These are phyloP conservation scores for Crithidia bombi DNA, from an alignment of 208 protist genomes.

Conservation along the genomic window DNA sequence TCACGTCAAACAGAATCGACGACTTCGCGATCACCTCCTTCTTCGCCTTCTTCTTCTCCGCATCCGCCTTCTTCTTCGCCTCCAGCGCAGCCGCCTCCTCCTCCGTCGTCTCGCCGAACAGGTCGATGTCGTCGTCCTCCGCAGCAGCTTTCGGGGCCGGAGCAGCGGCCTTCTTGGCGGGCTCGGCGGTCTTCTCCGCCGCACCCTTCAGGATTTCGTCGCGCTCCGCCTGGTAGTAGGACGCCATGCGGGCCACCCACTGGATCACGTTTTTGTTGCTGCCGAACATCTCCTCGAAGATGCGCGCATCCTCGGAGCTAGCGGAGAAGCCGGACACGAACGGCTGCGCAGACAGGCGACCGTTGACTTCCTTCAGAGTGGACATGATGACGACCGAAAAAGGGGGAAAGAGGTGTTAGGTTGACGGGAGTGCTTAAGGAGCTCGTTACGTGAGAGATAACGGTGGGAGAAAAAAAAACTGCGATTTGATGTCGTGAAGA, in stretches of 20 bases:
- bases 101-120: slow-evolving; percentile 89
- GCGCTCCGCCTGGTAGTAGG: slow-evolving; percentile 91
- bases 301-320: slow-evolving; percentile 83
- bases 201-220: slow-evolving; percentile 52
- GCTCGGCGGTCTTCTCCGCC: slow-evolving; percentile 34
- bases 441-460: too few relatives aligned
- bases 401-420: slow-evolving; percentile 1
- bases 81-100: slow-evolving; percentile 87
- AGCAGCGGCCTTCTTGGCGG: slow-evolving; percentile 36
- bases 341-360: slow-evolving; percentile 78
- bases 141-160: slow-evolving; percentile 18
- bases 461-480: not conserved
- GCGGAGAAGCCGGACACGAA: slow-evolving; percentile 82
- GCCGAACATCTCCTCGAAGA: slow-evolving; percentile 90
- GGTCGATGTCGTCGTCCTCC: slow-evolving; percentile 91
- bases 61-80: slow-evolving; percentile 88
- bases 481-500: too few relatives aligned
- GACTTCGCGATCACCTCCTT: slow-evolving; percentile 88
- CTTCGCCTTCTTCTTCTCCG: slow-evolving; percentile 84
- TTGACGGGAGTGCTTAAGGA: not conserved
- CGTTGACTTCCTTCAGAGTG: slow-evolving; percentile 87
- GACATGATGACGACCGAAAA: slow-evolving; percentile 60
- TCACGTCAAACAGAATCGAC: slow-evolving; percentile 92
- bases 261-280: slow-evolving; percentile 73
- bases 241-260: slow-evolving; percentile 90